Evolutionary conservation across 441 rosid genomes (phyloP).

Genomic region (Gossypium trilobum): DNA sequence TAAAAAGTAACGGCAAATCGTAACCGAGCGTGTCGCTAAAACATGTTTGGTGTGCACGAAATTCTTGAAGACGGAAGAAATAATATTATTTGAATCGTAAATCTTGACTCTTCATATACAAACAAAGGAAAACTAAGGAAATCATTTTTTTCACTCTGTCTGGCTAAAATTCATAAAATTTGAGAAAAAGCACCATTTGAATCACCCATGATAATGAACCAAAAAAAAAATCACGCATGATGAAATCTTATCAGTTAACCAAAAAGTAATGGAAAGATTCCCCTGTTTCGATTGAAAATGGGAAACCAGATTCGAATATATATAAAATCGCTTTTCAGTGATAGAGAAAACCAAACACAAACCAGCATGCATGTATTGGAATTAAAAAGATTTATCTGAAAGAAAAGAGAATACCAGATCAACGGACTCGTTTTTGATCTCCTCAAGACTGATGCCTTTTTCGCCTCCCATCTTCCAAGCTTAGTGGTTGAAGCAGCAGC

Average conservation of each 20-base stretch:
- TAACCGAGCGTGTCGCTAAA: not conserved
- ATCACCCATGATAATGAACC: no score
- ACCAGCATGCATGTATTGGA: not conserved
- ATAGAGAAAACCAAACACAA: not conserved
- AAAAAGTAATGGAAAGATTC: not conserved
- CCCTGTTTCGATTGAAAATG: not conserved
- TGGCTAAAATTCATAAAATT: not conserved
- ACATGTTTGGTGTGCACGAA: not conserved
- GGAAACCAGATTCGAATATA: not conserved
- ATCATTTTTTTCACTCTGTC: not conserved
- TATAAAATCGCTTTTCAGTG: not conserved
- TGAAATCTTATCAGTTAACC: not conserved
- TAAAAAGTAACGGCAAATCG: not conserved
- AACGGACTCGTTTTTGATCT: slow-evolving; percentile 70
- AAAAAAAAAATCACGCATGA: not conserved
- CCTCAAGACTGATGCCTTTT: slow-evolving; percentile 47
- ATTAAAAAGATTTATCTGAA: not conserved
- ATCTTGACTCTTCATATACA: not conserved
- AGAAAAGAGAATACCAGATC: slow-evolving; percentile 47
- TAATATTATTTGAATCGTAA: not conserved
- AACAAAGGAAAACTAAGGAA: not conserved
- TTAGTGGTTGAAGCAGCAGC: not conserved
- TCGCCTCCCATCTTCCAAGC: slow-evolving; percentile 29
- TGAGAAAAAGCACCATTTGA: not conserved
- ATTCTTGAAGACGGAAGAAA: not conserved